These are phyloP conservation scores for Aspergillus diversus DNA, from an alignment of 495 filamentous ascomycete species.

Conservation along the genomic window DNA sequence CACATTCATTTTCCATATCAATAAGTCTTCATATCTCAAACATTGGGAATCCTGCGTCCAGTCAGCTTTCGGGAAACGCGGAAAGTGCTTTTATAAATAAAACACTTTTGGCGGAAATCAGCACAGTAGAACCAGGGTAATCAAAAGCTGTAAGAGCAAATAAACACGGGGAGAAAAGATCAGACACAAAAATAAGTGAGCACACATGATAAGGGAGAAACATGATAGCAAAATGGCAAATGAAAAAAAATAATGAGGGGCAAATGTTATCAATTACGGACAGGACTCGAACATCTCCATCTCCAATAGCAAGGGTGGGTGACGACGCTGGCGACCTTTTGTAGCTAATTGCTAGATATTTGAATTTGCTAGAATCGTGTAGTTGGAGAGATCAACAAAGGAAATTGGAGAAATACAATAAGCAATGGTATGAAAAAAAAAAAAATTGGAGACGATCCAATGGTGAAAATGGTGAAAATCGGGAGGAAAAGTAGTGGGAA, in stretches of 20 bases:
- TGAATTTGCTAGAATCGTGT: conserved; percentile 48
- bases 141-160: neutral
- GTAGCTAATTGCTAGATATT: conserved; percentile 39
- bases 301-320: conserved; percentile 10
- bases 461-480: conserved; percentile 9
- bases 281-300: conserved; percentile 21
- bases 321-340: conserved; percentile 22
- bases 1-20: no score
- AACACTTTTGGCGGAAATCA: no score
- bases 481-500: conserved; percentile 28
- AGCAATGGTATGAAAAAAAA: conserved; percentile 43
- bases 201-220: neutral
- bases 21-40: no score
- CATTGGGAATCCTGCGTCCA: no score
- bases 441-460: conserved; percentile 18
- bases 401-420: conserved; percentile 43
- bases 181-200: neutral
- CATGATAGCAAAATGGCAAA: neutral
- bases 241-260: neutral
- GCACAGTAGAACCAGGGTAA: no score
- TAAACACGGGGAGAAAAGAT: neutral
- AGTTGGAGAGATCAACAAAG: conserved; percentile 41
- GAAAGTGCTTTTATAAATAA: no score
- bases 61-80: no score
- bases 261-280: conserved; percentile 26